Conservation (phyloP, 352 stramenopile species). For the Pythium aquatile region DNA sequence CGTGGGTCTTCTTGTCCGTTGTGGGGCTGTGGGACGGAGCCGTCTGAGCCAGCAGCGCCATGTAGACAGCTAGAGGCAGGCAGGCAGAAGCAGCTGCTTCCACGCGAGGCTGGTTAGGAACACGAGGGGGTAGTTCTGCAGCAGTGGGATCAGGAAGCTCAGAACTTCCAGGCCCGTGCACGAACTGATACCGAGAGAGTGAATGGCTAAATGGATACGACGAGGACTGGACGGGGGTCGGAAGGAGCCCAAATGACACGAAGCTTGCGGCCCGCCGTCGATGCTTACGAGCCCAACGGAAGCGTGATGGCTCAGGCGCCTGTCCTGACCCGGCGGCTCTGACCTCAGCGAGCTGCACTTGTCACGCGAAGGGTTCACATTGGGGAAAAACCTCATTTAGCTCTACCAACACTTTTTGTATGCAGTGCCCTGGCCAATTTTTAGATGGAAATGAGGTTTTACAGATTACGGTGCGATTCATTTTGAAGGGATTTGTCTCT, state of each 20-base stretch:
- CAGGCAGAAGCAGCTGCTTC: neutral
- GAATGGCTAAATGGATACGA: neutral
- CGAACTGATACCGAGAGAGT: neutral
- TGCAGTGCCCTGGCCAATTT: neutral
- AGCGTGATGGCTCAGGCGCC: neutral
- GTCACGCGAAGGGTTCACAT: conserved; percentile 4
- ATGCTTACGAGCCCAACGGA: neutral
- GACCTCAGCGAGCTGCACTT: conserved; percentile 1
- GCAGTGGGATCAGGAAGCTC: neutral
- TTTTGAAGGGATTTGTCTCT: neutral
- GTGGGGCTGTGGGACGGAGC: neutral
- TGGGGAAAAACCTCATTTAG: neutral
- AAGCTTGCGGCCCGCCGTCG: neutral
- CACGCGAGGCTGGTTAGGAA: neutral
- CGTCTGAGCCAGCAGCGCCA: conserved; percentile 3
- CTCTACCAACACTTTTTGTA: neutral
- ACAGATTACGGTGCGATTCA: neutral
- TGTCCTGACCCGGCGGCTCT: neutral
- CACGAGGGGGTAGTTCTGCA: neutral
- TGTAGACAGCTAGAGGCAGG: neutral
- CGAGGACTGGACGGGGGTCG: neutral
- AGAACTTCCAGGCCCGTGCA: neutral
- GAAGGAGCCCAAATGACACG: conserved; percentile 14
- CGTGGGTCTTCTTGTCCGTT: conserved; percentile 2
- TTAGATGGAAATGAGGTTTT: conserved; percentile 2